Evolutionary conservation across 768 basidiomycete genomes (phyloP).

Genomic region (Kwoniella sp.): DNA sequence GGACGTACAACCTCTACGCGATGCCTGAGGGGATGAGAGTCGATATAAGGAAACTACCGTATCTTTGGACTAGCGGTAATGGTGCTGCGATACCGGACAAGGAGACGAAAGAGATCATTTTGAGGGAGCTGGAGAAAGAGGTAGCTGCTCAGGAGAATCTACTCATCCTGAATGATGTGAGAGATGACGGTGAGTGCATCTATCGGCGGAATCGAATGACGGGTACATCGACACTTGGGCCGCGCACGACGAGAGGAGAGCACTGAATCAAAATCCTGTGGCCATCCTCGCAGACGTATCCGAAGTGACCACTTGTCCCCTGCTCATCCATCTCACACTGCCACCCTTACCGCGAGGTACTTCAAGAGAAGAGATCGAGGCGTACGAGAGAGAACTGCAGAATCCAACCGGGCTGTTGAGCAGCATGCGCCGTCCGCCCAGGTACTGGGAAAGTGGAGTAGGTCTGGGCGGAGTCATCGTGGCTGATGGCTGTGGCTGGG

Average conservation of each 20-base stretch:
- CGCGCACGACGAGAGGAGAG: not conserved
- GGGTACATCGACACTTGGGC: not conserved
- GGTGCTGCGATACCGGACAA: slow-evolving; percentile 1
- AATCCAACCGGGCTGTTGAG: slow-evolving; percentile 43
- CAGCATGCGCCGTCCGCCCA: slow-evolving; percentile 35
- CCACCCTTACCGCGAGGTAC: slow-evolving; percentile 39
- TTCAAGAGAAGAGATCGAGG: slow-evolving; percentile 30
- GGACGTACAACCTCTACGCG: slow-evolving; percentile 49
- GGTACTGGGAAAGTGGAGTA: slow-evolving; percentile 40
- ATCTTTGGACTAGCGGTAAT: slow-evolving; percentile 23
- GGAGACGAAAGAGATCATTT: slow-evolving; percentile 35
- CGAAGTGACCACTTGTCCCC: slow-evolving; percentile 38
- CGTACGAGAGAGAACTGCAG: slow-evolving; percentile 45
- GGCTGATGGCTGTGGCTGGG: slow-evolving; percentile 77
- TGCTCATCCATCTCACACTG: slow-evolving; percentile 44
- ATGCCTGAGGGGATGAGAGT: slow-evolving; percentile 46
- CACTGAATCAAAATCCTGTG: not conserved
- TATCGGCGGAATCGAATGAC: too few species aligned
- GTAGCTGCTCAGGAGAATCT: slow-evolving; percentile 33
- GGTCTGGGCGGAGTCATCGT: slow-evolving; percentile 65
- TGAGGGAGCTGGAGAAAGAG: slow-evolving; percentile 50
- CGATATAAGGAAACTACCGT: slow-evolving; percentile 50
- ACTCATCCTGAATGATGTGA: slow-evolving; percentile 31
- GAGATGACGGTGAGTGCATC: slow-evolving; percentile 43
- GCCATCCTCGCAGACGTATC: slow-evolving; percentile 18